Percentiles rank a stretch among this genome's conserved stretches.
Evolutionary conservation across 106 monocot species (phyloP).

Genomic region (Acorus calamus): DNA sequence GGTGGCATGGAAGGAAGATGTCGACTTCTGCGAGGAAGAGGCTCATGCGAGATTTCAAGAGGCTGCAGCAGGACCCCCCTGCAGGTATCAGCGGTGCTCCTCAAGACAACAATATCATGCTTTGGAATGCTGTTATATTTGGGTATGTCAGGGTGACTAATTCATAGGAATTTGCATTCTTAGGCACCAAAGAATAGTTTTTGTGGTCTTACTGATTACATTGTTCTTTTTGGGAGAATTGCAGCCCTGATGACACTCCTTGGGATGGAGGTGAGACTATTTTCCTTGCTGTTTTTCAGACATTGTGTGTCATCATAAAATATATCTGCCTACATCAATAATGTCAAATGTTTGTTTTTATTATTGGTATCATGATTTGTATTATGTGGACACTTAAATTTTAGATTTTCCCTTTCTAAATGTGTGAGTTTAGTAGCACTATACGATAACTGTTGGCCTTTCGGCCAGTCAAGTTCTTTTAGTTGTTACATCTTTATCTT

Average conservation of each 20-base stretch:
- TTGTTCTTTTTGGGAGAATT: not conserved
- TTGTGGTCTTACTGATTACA: not conserved
- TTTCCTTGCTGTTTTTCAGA: too few relatives aligned
- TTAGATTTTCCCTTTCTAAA: too few relatives aligned
- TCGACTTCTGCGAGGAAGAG: constrained; percentile 46
- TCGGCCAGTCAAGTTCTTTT: too few relatives aligned
- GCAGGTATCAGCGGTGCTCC: constrained; percentile 44
- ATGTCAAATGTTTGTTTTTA: too few relatives aligned
- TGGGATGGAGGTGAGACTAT: constrained; percentile 53
- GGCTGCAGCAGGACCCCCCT: constrained; percentile 46
- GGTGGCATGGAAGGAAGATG: constrained; percentile 16
- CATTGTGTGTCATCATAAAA: too few relatives aligned
- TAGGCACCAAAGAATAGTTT: not conserved
- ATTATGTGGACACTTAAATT: too few relatives aligned
- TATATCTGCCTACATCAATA: too few relatives aligned
- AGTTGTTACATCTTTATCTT: too few relatives aligned
- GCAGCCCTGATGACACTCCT: constrained; percentile 46
- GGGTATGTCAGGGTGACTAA: constrained; percentile 15
- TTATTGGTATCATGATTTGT: too few relatives aligned
- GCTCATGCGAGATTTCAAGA: constrained; percentile 39
- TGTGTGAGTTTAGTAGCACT: too few relatives aligned
- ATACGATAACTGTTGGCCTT: too few relatives aligned
- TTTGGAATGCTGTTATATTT: constrained; percentile 51
- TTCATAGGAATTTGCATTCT: not conserved
- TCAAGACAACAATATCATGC: constrained; percentile 40